phyloP scores from a whole-genome alignment of 768 basidiomycete genomes.

The Xanthoconium stramineum region DNA sequence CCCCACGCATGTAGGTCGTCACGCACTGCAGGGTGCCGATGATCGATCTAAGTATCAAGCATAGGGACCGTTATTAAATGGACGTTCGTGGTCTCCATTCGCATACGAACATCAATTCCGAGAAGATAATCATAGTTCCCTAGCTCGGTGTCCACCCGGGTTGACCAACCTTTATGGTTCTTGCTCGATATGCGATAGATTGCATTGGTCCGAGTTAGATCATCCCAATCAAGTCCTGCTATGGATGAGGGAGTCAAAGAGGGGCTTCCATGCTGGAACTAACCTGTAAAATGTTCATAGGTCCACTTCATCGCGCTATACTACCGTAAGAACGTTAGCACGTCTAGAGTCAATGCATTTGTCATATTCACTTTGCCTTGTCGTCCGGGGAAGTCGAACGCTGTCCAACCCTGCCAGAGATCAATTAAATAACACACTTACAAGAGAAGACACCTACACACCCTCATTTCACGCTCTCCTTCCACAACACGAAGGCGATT shows the following conservation, averaged over 20 bases:
- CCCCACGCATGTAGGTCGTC: slow-evolving; percentile 78
- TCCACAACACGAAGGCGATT: slow-evolving; percentile 65
- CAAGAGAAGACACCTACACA: slow-evolving; percentile 24
- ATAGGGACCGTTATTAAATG: slow-evolving; percentile 9
- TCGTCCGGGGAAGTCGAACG: slow-evolving; percentile 79
- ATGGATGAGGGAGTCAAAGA: not conserved
- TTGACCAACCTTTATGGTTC: slow-evolving; percentile 78
- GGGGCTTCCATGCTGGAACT: not conserved
- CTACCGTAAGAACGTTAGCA: slow-evolving; percentile 33
- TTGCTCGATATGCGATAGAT: slow-evolving; percentile 70
- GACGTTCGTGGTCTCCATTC: not conserved
- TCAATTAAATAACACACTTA: not conserved
- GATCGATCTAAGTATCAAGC: slow-evolving; percentile 59
- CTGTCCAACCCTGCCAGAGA: slow-evolving; percentile 70
- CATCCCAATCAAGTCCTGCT: slow-evolving; percentile 82
- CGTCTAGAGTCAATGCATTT: slow-evolving; percentile 7
- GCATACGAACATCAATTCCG: slow-evolving; percentile 58
- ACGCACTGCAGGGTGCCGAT: slow-evolving; percentile 76
- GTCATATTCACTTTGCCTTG: slow-evolving; percentile 53
- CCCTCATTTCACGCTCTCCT: slow-evolving; percentile 63
- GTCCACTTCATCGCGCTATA: slow-evolving; percentile 74
- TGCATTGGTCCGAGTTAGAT: slow-evolving; percentile 55
- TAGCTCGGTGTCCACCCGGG: slow-evolving; percentile 74
- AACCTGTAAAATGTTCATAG: slow-evolving; percentile 78
- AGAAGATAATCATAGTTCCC: slow-evolving; percentile 87